These are phyloP conservation scores for Microbotryum scabiosae DNA, from an alignment of 1,284 basidiomycete genomes.

Conservation along the genomic window DNA sequence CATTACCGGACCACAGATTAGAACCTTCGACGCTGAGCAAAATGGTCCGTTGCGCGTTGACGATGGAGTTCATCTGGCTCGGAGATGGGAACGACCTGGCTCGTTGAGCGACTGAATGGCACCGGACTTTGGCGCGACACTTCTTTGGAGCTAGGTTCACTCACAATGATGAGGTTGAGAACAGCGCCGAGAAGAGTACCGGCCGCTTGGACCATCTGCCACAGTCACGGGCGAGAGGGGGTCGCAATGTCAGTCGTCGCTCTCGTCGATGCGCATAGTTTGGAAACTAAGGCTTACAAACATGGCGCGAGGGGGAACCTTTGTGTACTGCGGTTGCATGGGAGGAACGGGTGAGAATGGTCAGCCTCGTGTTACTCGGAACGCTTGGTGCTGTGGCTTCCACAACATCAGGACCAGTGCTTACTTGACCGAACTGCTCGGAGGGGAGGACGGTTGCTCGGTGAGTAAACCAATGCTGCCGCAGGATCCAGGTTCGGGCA, in stretches of 20 bases:
- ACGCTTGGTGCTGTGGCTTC: too few relatives aligned
- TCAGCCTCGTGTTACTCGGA: too few relatives aligned
- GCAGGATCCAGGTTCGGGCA: background rate
- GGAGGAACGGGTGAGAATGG: too few relatives aligned
- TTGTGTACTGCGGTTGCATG: constrained; percentile 18
- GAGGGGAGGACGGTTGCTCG: too few relatives aligned
- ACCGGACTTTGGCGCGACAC: too few relatives aligned
- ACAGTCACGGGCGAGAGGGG: too few relatives aligned
- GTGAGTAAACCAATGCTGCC: too few relatives aligned
- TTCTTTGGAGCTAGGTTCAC: too few relatives aligned
- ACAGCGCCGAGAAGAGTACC: constrained; percentile 46
- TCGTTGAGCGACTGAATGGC: constrained; percentile 54
- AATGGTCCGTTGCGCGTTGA: constrained; percentile 47
- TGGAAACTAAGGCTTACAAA: constrained; percentile 35
- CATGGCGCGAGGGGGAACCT: constrained; percentile 37
- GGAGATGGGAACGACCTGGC: constrained; percentile 44
- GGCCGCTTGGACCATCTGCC: constrained; percentile 43
- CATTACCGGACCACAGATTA: constrained; percentile 51
- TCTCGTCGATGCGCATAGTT: too few relatives aligned
- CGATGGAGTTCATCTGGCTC: constrained; percentile 45
- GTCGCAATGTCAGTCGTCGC: too few relatives aligned
- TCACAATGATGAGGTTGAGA: constrained; percentile 33
- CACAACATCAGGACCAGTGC: too few relatives aligned
- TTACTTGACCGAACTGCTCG: too few relatives aligned
- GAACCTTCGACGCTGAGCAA: constrained; percentile 49